phyloP scores from a whole-genome alignment of 768 basidiomycete species.

The Pholiota microspora region DNA sequence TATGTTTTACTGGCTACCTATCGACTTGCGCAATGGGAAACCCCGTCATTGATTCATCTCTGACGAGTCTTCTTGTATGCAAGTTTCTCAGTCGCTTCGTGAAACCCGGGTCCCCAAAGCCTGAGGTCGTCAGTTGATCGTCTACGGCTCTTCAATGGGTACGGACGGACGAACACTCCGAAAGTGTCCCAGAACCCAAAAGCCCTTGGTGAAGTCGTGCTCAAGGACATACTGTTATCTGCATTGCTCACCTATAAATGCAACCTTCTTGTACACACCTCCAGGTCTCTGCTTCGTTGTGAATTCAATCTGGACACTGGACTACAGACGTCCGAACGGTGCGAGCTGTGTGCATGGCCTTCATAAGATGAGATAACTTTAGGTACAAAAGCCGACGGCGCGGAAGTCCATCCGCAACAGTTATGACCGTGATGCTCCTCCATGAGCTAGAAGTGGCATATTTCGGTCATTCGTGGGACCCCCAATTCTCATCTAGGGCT shows the following conservation, averaged over 20 bases:
- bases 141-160: not conserved
- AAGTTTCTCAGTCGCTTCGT: not conserved
- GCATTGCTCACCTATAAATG: not conserved
- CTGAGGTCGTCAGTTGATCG: not conserved
- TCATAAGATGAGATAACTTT: not conserved
- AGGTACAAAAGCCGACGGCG: not conserved
- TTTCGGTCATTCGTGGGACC: not conserved
- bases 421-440: not conserved
- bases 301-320: not conserved
- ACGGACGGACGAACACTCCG: not conserved
- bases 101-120: not conserved
- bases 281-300: no score
- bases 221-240: not conserved
- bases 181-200: not conserved
- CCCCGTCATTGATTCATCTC: no score
- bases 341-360: no score
- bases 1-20: no score
- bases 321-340: not conserved
- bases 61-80: not conserved
- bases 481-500: not conserved
- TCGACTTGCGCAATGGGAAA: no score
- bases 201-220: not conserved
- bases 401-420: constrained; percentile 6
- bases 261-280: no score
- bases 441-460: not conserved